These are phyloP conservation scores for Trichomonas tenax DNA, from an alignment of 208 protist genomes.

Conservation along the genomic window DNA sequence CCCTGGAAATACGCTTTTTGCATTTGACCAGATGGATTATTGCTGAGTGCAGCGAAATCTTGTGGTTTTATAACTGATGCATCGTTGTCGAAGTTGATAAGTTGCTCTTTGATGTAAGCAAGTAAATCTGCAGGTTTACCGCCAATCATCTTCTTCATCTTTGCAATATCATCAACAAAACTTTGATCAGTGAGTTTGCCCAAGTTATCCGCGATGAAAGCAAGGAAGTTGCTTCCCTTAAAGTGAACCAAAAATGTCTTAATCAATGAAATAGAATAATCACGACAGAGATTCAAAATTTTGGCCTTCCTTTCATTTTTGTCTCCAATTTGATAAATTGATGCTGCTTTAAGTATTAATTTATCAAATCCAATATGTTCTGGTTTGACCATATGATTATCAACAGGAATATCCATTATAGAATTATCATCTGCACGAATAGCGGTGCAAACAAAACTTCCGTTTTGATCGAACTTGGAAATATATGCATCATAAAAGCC, in stretches of 20 bases:
- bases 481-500: too few relatives aligned
- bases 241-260: not conserved
- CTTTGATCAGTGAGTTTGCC: not conserved
- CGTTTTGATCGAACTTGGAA: too few relatives aligned
- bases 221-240: not conserved
- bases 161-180: not conserved
- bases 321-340: not conserved
- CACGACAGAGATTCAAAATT: not conserved
- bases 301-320: not conserved
- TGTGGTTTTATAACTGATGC: not conserved
- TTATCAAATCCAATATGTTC: not conserved
- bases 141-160: not conserved
- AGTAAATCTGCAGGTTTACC: not conserved
- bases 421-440: too few relatives aligned
- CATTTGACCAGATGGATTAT: not conserved
- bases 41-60: not conserved
- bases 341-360: not conserved
- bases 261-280: not conserved
- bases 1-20: not conserved
- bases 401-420: too few relatives aligned
- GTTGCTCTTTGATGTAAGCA: not conserved
- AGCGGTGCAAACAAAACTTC: too few relatives aligned
- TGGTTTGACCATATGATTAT: too few relatives aligned
- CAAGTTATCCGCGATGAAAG: not conserved
- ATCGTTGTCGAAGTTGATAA: not conserved